Evolutionary conservation across 106 monocot species (phyloP), one percentile per base, ranked within the genome.

Genomic region (Dactylorhiza incarnata): DNA sequence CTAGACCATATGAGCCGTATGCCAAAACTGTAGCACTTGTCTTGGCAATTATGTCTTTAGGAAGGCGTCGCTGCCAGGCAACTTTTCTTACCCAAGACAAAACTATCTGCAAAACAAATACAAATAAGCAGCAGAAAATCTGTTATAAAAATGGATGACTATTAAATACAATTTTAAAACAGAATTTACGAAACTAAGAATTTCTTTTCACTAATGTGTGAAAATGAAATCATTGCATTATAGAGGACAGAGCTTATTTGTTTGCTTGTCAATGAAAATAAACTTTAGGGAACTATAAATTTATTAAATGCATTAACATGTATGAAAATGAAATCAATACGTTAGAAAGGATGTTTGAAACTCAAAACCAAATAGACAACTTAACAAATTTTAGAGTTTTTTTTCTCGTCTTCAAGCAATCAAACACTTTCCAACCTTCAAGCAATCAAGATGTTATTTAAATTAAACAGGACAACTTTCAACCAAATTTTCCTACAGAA

Each of bases 1-100:
- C 82, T 20, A 82, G 68, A 77, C 82, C 82, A 77, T 82, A 82
- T 22, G 82, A 82, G 51, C 82, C 82, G 52, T 49, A 82, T 7
- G 82, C 8, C 76, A 76, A 82, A 61, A 82, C 46, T 29, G 76
- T 73, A 49, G 82, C 82, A 82, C 50, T 82, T 23, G 82, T 24
- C 17, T 10, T 59, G 25, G 13, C 59, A 65, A 76, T 82, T 23
- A 75, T 13, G 16, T 76, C 81, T 26, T 81, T 71, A 9, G 71
- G 71, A 71, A 71, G 71, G 4, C 20, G 43, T n/a, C 47, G 81
- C 9, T 58, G 58, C 71, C 58, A 69, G 9, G 82, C 82, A 45
- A 82, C 82, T 48, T 71, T 63, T 58, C 56, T 82, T 71, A 82
- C 65, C 82, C 82, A 82, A 10, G 19, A 56, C 25, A 63, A 43